phyloP scores from a whole-genome alignment of 257 asterid species.

The Scutellaria barbata region DNA sequence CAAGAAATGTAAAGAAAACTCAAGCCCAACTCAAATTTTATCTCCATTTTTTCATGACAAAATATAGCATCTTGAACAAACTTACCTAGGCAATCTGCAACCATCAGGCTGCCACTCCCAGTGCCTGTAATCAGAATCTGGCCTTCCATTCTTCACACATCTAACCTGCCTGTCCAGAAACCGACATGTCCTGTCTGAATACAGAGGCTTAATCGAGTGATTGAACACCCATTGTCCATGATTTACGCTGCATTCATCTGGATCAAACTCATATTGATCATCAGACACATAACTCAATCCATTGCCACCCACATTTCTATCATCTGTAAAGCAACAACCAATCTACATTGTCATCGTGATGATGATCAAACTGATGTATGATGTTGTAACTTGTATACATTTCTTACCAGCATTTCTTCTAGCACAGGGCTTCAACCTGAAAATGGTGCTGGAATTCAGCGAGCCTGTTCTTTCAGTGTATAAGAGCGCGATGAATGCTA shows the following conservation, averaged over 20 bases:
- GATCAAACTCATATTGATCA: slow-evolving; percentile 67
- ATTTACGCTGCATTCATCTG: slow-evolving; percentile 67
- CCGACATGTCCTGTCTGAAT: slow-evolving; percentile 69
- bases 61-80: neutral
- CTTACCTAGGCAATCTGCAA: slow-evolving; percentile 86
- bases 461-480: slow-evolving; percentile 63
- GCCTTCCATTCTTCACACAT: slow-evolving; percentile 75
- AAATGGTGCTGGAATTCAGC: slow-evolving; percentile 49
- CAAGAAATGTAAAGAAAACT: neutral
- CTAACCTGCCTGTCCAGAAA: slow-evolving; percentile 76
- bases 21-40: neutral
- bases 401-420: slow-evolving; percentile 47
- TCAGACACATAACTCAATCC: slow-evolving; percentile 56
- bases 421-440: slow-evolving; percentile 58
- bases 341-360: slow-evolving; percentile 33
- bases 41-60: neutral
- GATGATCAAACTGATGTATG: neutral
- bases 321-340: slow-evolving; percentile 36
- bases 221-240: slow-evolving; percentile 85
- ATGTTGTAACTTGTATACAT: neutral
- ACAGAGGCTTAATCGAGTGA: slow-evolving; percentile 67
- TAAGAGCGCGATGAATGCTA: slow-evolving; percentile 58
- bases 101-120: slow-evolving; percentile 97
- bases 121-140: slow-evolving; percentile 71
- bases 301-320: slow-evolving; percentile 37